These are phyloP conservation scores for Fistulinella prunicolor DNA, from an alignment of 768 basidiomycete genomes.

Conservation along the genomic window DNA sequence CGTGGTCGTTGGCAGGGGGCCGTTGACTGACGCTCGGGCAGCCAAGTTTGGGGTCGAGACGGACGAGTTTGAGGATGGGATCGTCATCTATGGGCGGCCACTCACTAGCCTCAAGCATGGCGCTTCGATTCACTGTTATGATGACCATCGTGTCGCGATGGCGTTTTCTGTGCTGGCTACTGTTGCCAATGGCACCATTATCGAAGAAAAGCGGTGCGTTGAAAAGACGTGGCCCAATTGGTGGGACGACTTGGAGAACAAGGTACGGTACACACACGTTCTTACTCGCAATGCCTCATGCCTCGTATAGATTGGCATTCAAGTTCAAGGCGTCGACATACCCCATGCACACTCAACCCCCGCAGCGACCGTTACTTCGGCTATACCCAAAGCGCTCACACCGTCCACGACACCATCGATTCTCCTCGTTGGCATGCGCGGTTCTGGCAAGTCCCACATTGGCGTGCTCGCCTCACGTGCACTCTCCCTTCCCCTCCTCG, in stretches of 20 bases:
- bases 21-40: constrained; percentile 27
- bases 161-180: constrained; percentile 88
- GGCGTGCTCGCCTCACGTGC: constrained; percentile 72
- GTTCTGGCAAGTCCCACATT: constrained; percentile 91
- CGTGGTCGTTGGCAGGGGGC: no score
- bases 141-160: constrained; percentile 99
- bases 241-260: constrained; percentile 98
- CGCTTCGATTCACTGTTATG: constrained; percentile 91
- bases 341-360: constrained; percentile 28
- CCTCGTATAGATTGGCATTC: constrained; percentile 72
- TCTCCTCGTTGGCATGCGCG: constrained; percentile 92
- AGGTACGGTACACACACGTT: constrained; percentile 46
- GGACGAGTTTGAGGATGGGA: constrained; percentile 87
- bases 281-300: background rate
- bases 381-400: background rate
- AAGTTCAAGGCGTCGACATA: constrained; percentile 85
- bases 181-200: constrained; percentile 66
- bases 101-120: constrained; percentile 58
- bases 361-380: constrained; percentile 42
- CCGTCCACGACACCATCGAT: constrained; percentile 52
- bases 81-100: constrained; percentile 82
- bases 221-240: constrained; percentile 99
- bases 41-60: constrained; percentile 95
- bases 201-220: constrained; percentile 96
- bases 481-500: constrained; percentile 72